Conservation (phyloP, 2,329 filamentous ascomycete genomes). For the Fusarium udum region DNA sequence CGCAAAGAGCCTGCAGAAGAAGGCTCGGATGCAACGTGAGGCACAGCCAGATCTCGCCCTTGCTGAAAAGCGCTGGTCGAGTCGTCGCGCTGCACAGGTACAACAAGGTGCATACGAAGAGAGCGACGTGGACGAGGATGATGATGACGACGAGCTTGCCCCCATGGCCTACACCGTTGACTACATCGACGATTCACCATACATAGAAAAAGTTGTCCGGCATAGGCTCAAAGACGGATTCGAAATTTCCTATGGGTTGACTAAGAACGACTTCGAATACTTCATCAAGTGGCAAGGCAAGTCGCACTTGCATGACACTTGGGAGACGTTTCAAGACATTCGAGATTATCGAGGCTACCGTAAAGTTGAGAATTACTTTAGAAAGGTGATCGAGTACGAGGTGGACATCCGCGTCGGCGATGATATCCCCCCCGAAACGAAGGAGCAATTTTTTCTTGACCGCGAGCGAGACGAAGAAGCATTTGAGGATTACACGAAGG, state of each 20-base stretch:
- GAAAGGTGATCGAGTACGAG: constrained; percentile 82
- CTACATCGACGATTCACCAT: constrained; percentile 80
- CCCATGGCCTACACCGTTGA: constrained; percentile 76
- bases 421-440: constrained; percentile 82
- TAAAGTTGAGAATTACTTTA: constrained; percentile 94
- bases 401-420: constrained; percentile 79
- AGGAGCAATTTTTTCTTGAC: constrained; percentile 94
- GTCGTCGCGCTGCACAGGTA: constrained; percentile 80
- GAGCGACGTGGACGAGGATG: constrained; percentile 71
- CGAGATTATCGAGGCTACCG: constrained; percentile 83
- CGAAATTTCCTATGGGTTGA: constrained; percentile 65
- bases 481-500: constrained; percentile 87
- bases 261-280: constrained; percentile 84
- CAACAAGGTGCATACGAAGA: constrained; percentile 72
- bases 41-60: constrained; percentile 72
- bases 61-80: constrained; percentile 91
- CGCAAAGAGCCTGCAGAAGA: constrained; percentile 75
- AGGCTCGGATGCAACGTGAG: constrained; percentile 78
- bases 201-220: constrained; percentile 90
- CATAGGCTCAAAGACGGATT: constrained; percentile 80
- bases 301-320: constrained; percentile 94
- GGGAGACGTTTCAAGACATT: constrained; percentile 83
- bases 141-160: constrained; percentile 66
- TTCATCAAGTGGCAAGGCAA: constrained; percentile 97
- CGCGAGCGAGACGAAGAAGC: constrained; percentile 90